A percentile compares a stretch with the other conserved stretches of the same genome.
Evolutionary conservation across 2,329 filamentous ascomycete species (phyloP).

Genomic region (Alternaria gaisen): DNA sequence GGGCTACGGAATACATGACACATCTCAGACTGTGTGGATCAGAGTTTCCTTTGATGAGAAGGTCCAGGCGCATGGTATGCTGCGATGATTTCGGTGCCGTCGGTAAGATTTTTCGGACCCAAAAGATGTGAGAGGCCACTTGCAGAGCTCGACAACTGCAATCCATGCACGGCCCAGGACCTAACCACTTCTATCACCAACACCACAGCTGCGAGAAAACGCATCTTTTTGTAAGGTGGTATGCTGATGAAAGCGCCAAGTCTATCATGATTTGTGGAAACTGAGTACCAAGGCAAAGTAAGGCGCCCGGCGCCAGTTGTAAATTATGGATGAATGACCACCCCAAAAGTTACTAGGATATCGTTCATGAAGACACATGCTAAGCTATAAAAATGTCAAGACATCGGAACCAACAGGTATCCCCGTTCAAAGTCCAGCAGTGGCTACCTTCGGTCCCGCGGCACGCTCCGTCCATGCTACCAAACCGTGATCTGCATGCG

Average conservation of each 20-base stretch:
- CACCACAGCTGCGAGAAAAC: neutral
- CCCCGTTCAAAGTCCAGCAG: neutral
- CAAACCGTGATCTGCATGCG: slow-evolving; percentile 45
- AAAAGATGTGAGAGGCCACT: neutral
- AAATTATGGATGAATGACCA: neutral
- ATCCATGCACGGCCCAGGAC: neutral
- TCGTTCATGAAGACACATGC: neutral
- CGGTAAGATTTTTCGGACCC: neutral
- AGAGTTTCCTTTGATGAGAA: neutral
- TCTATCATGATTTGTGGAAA: neutral
- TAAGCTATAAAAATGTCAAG: neutral
- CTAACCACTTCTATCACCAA: neutral
- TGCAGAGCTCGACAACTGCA: neutral
- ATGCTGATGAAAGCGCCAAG: neutral
- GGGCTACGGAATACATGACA: neutral
- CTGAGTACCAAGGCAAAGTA: neutral
- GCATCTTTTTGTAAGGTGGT: neutral
- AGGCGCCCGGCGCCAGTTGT: neutral
- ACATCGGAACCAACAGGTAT: neutral
- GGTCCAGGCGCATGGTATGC: neutral
- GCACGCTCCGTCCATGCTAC: slow-evolving; percentile 36
- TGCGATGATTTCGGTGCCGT: neutral
- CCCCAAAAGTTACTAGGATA: neutral
- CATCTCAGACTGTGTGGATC: neutral
- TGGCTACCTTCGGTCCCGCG: slow-evolving; percentile 5